Evolutionary conservation across 2,329 filamentous ascomycete genomes (phyloP).

Genomic region (Fusarium duplospermum): DNA sequence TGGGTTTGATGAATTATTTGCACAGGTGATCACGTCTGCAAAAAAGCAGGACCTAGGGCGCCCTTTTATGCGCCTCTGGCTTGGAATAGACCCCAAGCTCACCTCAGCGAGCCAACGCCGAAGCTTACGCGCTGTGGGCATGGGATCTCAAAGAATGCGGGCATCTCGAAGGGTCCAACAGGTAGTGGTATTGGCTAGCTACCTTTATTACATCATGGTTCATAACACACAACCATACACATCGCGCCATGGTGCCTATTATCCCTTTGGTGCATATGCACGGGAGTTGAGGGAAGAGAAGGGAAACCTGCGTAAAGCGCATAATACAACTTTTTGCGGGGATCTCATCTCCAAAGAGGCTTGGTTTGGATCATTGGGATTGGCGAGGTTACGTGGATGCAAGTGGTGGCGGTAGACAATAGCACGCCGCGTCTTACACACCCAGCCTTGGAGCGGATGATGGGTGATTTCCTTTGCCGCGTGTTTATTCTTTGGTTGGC

Average conservation of each 20-base stretch:
- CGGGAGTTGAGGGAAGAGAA: too few species aligned
- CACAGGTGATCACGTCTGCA: background rate
- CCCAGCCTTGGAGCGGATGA: background rate
- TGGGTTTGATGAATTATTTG: background rate
- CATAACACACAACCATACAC: too few species aligned
- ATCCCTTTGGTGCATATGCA: too few species aligned
- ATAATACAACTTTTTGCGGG: background rate
- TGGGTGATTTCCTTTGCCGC: background rate
- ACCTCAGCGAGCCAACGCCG: background rate
- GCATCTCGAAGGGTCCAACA: too few species aligned
- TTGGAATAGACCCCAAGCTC: background rate
- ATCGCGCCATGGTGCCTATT: too few species aligned
- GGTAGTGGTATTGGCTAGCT: too few species aligned
- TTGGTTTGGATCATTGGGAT: background rate
- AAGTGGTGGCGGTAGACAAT: background rate
- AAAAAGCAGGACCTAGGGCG: background rate
- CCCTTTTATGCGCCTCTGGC: conserved; percentile 1
- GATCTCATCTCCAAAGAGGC: background rate
- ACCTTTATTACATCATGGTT: too few species aligned
- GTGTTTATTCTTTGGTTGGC: background rate
- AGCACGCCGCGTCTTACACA: background rate
- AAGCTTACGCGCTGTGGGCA: background rate
- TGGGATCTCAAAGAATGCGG: background rate
- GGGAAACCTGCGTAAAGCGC: too few species aligned
- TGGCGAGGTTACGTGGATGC: background rate